These are phyloP conservation scores for Aspergillus puulaauensis DNA, from an alignment of 2,329 filamentous ascomycete genomes.

Conservation along the genomic window DNA sequence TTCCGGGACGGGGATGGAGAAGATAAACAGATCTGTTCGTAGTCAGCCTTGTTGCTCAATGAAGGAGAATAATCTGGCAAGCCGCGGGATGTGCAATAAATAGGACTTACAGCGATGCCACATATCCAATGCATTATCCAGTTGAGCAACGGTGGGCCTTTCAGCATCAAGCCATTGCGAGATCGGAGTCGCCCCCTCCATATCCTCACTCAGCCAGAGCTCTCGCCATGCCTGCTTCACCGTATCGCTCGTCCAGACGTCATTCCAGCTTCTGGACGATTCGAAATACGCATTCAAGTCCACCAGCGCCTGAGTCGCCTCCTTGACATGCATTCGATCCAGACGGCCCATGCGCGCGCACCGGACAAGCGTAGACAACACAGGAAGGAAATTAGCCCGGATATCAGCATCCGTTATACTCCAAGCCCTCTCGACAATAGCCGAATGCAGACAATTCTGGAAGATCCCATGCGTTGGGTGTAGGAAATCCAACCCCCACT, in stretches of 20 bases:
- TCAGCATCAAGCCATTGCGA: slow-evolving; percentile 37
- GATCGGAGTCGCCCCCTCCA: slow-evolving; percentile 35
- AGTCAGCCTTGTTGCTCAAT: neutral
- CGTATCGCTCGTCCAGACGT: slow-evolving; percentile 48
- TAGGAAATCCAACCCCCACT: slow-evolving; percentile 55
- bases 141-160: slow-evolving; percentile 32
- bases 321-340: slow-evolving; percentile 41
- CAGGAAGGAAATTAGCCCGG: slow-evolving; percentile 52
- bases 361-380: slow-evolving; percentile 49
- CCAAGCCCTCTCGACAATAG: slow-evolving; percentile 40
- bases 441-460: slow-evolving; percentile 51
- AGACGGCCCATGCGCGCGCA: slow-evolving; percentile 49
- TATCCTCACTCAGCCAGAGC: slow-evolving; percentile 46
- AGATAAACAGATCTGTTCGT: slow-evolving; percentile 13
- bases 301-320: slow-evolving; percentile 48
- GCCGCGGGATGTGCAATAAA: too few relatives aligned
- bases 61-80: neutral
- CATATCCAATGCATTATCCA: slow-evolving; percentile 37
- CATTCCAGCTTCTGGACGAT: slow-evolving; percentile 45
- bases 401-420: slow-evolving; percentile 48
- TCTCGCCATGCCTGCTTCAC: slow-evolving; percentile 46
- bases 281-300: slow-evolving; percentile 51
- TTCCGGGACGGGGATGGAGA: slow-evolving; percentile 16
- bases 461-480: slow-evolving; percentile 55
- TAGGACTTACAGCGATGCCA: slow-evolving; percentile 44